A percentile compares a stretch with the other conserved stretches of the same genome.
Conservation (phyloP, 352 stramenopile species). For the Pythium myriotylum region DNA sequence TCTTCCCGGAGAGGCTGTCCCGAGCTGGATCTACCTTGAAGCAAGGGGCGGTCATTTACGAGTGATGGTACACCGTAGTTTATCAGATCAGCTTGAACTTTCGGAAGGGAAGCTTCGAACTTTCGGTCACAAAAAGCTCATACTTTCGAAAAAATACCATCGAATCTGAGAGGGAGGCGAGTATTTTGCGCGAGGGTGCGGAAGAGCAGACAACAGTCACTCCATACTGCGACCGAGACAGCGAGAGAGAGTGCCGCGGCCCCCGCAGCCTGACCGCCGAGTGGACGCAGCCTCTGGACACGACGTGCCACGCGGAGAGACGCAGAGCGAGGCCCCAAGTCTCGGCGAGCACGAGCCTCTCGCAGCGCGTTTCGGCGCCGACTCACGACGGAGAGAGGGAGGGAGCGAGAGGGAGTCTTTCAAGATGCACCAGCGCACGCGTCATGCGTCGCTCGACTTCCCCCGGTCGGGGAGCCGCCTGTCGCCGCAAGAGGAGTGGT, state of each 20-base stretch:
- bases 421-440: slow-evolving; percentile 33
- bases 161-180: slow-evolving; percentile 23
- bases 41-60: slow-evolving; percentile 26
- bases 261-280: slow-evolving; percentile 1
- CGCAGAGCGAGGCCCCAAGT: background rate
- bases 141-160: slow-evolving; percentile 31
- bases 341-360: background rate
- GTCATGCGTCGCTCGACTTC: slow-evolving; percentile 39
- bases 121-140: slow-evolving; percentile 29
- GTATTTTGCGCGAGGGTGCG: slow-evolving; percentile 27
- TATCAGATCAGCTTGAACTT: slow-evolving; percentile 42
- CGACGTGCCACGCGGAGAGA: background rate
- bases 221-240: slow-evolving; percentile 25
- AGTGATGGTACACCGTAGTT: slow-evolving; percentile 31
- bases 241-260: background rate
- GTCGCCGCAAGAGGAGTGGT: slow-evolving; percentile 36
- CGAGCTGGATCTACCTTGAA: slow-evolving; percentile 17
- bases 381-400: background rate
- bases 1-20: background rate
- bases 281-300: slow-evolving; percentile 2
- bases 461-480: slow-evolving; percentile 27
- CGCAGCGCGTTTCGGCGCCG: background rate
- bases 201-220: slow-evolving; percentile 28
- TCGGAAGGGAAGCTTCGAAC: slow-evolving; percentile 29
- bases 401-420: background rate